A percentile compares a stretch with the other conserved stretches of the same genome.
Evolutionary conservation across 2,329 filamentous ascomycete genomes (phyloP).

Genomic region (Pseudocercospora eumusae): DNA sequence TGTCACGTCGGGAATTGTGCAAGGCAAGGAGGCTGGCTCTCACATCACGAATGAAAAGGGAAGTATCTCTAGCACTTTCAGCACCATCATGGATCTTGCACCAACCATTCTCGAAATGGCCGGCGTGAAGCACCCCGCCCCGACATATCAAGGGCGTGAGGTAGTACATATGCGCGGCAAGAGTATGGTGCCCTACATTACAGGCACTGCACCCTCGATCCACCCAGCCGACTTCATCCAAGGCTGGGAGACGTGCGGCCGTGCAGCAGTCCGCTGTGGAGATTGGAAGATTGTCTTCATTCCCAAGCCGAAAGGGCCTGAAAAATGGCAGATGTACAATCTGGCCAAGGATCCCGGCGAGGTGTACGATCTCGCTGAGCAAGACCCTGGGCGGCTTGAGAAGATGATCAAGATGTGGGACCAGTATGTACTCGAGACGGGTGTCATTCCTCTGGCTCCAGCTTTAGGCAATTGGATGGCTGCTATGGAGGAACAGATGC

Average conservation of each 20-base stretch:
- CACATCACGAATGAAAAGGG: conserved; percentile 28
- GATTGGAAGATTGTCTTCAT: conserved; percentile 62
- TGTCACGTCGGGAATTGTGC: conserved; percentile 52
- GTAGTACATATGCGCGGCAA: conserved; percentile 56
- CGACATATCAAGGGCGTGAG: conserved; percentile 53
- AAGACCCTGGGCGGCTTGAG: conserved; percentile 47
- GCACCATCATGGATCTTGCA: conserved; percentile 48
- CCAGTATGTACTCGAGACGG: conserved; percentile 60
- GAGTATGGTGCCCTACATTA: conserved; percentile 50
- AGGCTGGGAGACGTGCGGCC: conserved; percentile 60
- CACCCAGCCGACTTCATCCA: conserved; percentile 56
- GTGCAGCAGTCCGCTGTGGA: conserved; percentile 57
- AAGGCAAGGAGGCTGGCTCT: conserved; percentile 38
- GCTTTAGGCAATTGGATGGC: conserved; percentile 61
- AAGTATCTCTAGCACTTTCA: conserved; percentile 54
- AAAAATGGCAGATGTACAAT: conserved; percentile 61
- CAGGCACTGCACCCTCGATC: conserved; percentile 42
- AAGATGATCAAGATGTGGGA: conserved; percentile 59
- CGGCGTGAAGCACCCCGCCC: conserved; percentile 55
- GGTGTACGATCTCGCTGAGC: conserved; percentile 42
- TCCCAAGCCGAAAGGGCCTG: conserved; percentile 57
- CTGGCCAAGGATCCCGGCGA: conserved; percentile 56
- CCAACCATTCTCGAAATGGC: conserved; percentile 52
- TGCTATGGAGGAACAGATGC: conserved; percentile 65
- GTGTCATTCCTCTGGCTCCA: conserved; percentile 61